These are phyloP conservation scores for Exsudoporus floridanus DNA, from an alignment of 1,284 basidiomycete genomes.

Conservation along the genomic window DNA sequence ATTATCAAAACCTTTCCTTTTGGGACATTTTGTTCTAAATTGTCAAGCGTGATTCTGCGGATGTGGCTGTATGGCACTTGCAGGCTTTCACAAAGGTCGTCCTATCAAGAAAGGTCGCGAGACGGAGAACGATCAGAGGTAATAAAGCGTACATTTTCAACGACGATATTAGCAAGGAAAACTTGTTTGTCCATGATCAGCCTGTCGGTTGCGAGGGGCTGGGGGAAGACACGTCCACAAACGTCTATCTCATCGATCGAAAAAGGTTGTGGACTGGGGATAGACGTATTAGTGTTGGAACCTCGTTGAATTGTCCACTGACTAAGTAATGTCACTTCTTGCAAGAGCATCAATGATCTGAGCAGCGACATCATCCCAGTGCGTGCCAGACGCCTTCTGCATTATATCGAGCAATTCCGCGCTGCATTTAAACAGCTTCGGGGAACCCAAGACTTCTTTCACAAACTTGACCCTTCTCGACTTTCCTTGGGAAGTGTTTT, in stretches of 20 bases:
- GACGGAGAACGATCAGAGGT: constrained; percentile 17
- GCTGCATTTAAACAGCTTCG: constrained; percentile 35
- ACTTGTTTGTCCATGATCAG: constrained; percentile 52
- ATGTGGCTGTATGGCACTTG: constrained; percentile 47
- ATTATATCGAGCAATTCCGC: constrained; percentile 44
- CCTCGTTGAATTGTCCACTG: constrained; percentile 21
- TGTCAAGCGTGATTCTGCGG: constrained; percentile 40
- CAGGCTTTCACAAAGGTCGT: constrained; percentile 43
- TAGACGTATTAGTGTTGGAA: constrained; percentile 2
- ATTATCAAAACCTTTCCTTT: constrained; percentile 33
- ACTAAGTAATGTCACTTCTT: constrained; percentile 49
- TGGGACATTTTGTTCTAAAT: constrained; percentile 23
- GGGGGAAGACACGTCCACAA: constrained; percentile 36
- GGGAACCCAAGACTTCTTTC: constrained; percentile 47
- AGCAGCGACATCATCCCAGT: constrained; percentile 55
- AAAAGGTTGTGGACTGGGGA: constrained; percentile 60
- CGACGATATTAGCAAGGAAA: constrained; percentile 50
- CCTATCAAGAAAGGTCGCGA: constrained; percentile 29
- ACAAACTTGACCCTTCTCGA: constrained; percentile 47
- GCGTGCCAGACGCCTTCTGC: constrained; percentile 39
- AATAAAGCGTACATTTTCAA: constrained; percentile 20
- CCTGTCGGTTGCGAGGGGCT: constrained; percentile 40
- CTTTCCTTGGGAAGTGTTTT: constrained; percentile 35
- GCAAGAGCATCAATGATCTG: constrained; percentile 52
- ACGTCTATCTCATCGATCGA: constrained; percentile 42